Base-by-base conservation (phyloP, 1,139 yeast genomes). In the Kurtzmaniella quercitrusa region DNA sequence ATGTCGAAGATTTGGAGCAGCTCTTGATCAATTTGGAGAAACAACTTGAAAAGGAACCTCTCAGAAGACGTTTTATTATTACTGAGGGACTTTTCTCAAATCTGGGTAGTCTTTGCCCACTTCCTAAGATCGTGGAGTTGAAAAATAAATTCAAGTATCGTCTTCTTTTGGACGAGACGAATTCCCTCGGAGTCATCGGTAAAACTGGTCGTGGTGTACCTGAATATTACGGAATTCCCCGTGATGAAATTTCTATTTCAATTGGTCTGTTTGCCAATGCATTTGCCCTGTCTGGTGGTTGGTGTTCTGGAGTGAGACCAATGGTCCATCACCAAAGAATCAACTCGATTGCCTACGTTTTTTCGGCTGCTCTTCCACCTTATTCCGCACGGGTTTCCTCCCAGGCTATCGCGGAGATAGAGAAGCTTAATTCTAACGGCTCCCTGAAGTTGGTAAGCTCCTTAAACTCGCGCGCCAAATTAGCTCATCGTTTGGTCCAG, bases 291-390 rank as follows among this genome's bases (percentile, higher is more conserved):
- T 83, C 94, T 37, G 99, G 99, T 49, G 98, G 96, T 1, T 93
- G 88, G 63, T 93, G 96, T 59, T 88, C 88, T 20, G 98, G 98
- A 46, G 84, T 80, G 35, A 66, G 68, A 34, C 84, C 84, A 45
- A 88, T 93, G 91, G 81, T 91, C 37, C 86, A 84, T 53, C 96
- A 93, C 65, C 98, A 94, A 72, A 82, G 95, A 59, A 84, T 91
- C 55, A 87, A 89, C 26, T 87, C 96, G 8, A 74, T 77, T 52
- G 96, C 96, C 2, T 93, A 88, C 59, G 94, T 94, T 47, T 93
- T 88, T 59, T 85, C 95, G 58, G 99, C 99, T 8, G 80, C 97
- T 2, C 77, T 93, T 60, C 98, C 98, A 12, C 95, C 98, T 15
- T 91, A 86, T 62, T 78, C 89, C 39, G 96, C 96, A 1, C 78